These are phyloP conservation scores for Coprinopsis strossmayeri DNA, from an alignment of 768 basidiomycete species.

Conservation along the genomic window DNA sequence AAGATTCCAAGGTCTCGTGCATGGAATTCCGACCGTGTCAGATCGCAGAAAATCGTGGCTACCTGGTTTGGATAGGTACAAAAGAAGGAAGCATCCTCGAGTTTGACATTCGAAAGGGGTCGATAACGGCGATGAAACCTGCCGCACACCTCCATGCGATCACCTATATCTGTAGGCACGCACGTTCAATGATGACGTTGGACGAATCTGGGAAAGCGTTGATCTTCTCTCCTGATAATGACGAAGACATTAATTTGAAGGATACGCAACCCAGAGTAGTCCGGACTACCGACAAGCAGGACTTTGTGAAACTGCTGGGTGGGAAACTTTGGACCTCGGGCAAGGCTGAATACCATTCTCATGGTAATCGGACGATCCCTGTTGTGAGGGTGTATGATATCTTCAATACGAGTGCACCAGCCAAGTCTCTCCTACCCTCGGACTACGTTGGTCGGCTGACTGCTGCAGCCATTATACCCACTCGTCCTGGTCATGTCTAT, in stretches of 20 bases:
- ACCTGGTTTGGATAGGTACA: slow-evolving; percentile 79
- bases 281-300: slow-evolving; percentile 75
- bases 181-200: slow-evolving; percentile 64
- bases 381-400: slow-evolving; percentile 79
- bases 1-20: slow-evolving; percentile 66
- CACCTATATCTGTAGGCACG: slow-evolving; percentile 68
- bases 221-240: slow-evolving; percentile 51
- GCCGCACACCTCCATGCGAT: slow-evolving; percentile 63
- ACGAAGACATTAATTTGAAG: slow-evolving; percentile 38
- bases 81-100: slow-evolving; percentile 87
- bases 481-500: slow-evolving; percentile 60
- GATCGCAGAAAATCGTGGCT: slow-evolving; percentile 44
- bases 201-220: slow-evolving; percentile 84
- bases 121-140: slow-evolving; percentile 49
- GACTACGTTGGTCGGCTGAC: slow-evolving; percentile 81
- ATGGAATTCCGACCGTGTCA: slow-evolving; percentile 67
- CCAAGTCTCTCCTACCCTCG: slow-evolving; percentile 49
- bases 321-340: slow-evolving; percentile 82
- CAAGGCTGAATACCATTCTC: slow-evolving; percentile 43
- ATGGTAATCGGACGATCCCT: slow-evolving; percentile 42
- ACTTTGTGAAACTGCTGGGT: slow-evolving; percentile 68
- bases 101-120: slow-evolving; percentile 62
- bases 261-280: slow-evolving; percentile 48
- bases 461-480: slow-evolving; percentile 68
- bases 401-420: slow-evolving; percentile 52